These are phyloP conservation scores for Phytophthora tentaculata DNA, from an alignment of 352 stramenopile species.

Conservation along the genomic window DNA sequence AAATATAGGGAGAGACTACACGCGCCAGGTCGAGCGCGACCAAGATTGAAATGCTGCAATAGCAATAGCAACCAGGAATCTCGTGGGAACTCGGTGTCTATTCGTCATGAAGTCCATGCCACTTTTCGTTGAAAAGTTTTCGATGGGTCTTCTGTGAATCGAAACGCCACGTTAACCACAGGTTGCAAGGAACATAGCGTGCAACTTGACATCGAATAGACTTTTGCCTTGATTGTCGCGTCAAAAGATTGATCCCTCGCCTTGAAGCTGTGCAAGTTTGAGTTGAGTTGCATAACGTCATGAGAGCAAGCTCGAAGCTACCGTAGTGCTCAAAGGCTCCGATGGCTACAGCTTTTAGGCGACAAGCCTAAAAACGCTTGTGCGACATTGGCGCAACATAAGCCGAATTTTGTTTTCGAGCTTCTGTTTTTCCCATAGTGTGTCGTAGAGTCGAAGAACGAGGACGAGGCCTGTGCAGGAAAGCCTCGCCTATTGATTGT, in stretches of 20 bases:
- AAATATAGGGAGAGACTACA: constrained; percentile 10
- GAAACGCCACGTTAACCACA: constrained; percentile 21
- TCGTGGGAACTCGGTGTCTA: neutral
- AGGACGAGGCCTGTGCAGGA: constrained; percentile 34
- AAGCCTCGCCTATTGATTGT: constrained; percentile 27
- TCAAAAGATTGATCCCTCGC: no score
- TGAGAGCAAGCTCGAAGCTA: no score
- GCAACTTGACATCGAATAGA: neutral
- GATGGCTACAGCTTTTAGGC: constrained; percentile 8
- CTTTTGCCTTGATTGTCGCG: neutral
- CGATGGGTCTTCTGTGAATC: no score
- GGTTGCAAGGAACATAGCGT: neutral
- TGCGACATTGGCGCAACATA: constrained; percentile 19
- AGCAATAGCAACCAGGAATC: constrained; percentile 6
- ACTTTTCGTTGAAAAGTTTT: no score
- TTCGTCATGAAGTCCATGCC: no score
- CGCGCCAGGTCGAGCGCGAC: constrained; percentile 9
- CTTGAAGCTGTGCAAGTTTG: neutral
- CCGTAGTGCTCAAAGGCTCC: no score
- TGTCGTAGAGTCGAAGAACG: constrained; percentile 36
- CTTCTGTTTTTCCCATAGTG: constrained; percentile 45
- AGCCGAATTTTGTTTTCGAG: constrained; percentile 13
- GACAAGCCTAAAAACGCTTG: neutral
- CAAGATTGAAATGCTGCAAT: constrained; percentile 27
- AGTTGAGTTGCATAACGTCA: neutral